Evolutionary conservation across 2,329 filamentous ascomycete species (phyloP).

Genomic region (Aspergillus tanneri): DNA sequence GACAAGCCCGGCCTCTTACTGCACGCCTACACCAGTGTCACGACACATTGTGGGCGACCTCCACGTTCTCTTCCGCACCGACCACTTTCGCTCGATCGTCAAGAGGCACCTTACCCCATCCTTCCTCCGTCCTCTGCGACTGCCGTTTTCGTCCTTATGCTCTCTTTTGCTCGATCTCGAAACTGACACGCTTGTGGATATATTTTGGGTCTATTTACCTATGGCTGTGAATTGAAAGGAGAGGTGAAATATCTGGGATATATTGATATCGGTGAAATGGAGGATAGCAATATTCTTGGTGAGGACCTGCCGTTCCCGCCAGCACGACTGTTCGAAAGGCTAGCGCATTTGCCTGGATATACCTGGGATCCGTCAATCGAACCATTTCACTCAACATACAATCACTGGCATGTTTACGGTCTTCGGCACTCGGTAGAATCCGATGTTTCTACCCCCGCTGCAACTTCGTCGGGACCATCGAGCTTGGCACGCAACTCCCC

Average conservation of each 20-base stretch:
- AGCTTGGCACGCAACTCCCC: constrained; percentile 46
- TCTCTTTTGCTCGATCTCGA: constrained; percentile 13
- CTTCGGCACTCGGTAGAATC: constrained; percentile 55
- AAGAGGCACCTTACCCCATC: constrained; percentile 10
- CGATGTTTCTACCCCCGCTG: constrained; percentile 49
- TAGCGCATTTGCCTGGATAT: constrained; percentile 71
- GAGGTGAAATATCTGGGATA: constrained; percentile 13
- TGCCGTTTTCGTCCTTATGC: constrained; percentile 28
- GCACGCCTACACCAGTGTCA: not conserved
- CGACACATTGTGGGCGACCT: not conserved
- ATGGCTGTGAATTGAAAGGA: constrained; percentile 26
- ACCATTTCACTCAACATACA: constrained; percentile 65
- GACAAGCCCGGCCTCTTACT: not conserved
- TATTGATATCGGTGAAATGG: constrained; percentile 29
- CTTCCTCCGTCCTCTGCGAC: constrained; percentile 21
- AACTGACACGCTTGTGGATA: constrained; percentile 10
- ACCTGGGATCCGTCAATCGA: constrained; percentile 67
- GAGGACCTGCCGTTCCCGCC: constrained; percentile 58
- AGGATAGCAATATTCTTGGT: constrained; percentile 40
- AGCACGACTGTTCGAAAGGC: constrained; percentile 67
- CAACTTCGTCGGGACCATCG: constrained; percentile 46
- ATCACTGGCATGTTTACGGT: constrained; percentile 79
- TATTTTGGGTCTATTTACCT: constrained; percentile 8
- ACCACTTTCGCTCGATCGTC: constrained; percentile 2
- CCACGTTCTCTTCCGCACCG: not conserved